Base-by-base conservation (phyloP, 2,329 filamentous ascomycete species). In the Colletotrichum graminicola region DNA sequence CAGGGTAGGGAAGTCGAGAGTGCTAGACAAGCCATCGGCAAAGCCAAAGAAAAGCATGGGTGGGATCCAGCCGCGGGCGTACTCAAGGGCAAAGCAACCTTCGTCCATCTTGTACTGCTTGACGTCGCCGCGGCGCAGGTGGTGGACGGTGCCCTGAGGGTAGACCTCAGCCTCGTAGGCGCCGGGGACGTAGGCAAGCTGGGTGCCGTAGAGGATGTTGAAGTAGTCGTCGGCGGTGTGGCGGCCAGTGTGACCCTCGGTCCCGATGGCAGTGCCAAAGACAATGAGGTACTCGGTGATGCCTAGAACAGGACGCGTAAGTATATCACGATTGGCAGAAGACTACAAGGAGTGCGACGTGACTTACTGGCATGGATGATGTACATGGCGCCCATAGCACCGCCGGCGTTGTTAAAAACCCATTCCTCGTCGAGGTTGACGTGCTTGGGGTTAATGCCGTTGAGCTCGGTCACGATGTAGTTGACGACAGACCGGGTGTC, bases 201-300 rank as follows among this genome's bases (percentile, higher is more conserved):
- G 91, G 76, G 91, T 90, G 76, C 94, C 94, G 43, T 86, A 85
- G 41, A 97, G 87, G 85, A 97, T 97, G 86, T 95, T 90, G 87
- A 97, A 97, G 87, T 96, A 97, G 86, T 97, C 94, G 83, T 97
- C 93, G 21, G 94, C 94, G 16, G 94, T 95, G 87, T 97, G 94
- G 62, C 94, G 92, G 74, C 94, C 94, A 1, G 90, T 90, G 86
- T 97, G 94, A 73, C 94, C 94, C 82, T 97, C 94, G 16, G 94
- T 97, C 76, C 94, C 94, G 75, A 95, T 83, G 12, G 93, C 88
- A 1, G 93, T 93, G 80, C 93, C 94, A 80, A 96, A 97, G 83
- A 97, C 91, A 80, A 97, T 96, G 75, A 97, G 85, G 83, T 97
- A 97, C 82, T 97, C 94, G 26, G 94, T 97, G 73, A 97, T 86